Percentiles rank a stretch among this genome's conserved stretches.
Conservation (phyloP, 768 basidiomycete species). For the Nevesoporus exiguus region DNA sequence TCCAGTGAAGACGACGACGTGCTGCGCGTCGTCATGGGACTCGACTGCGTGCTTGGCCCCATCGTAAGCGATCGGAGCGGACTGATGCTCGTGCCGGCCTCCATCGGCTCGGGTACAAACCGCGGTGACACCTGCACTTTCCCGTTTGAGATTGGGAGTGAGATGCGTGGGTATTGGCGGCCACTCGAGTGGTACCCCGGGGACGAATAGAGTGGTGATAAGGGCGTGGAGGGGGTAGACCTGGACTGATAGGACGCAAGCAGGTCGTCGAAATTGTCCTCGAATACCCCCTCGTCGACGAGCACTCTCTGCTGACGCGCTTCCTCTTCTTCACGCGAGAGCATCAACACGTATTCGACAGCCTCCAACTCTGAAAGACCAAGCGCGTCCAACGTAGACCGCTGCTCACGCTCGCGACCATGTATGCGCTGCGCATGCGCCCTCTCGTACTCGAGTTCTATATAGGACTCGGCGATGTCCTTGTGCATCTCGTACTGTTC, state of each 20-base stretch:
- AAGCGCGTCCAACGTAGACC: slow-evolving; percentile 51
- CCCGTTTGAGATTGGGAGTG: slow-evolving; percentile 36
- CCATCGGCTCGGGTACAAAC: slow-evolving; percentile 49
- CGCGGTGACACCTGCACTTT: slow-evolving; percentile 58
- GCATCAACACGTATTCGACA: slow-evolving; percentile 78
- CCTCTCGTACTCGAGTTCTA: slow-evolving; percentile 50
- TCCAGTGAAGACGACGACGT: slow-evolving; percentile 24
- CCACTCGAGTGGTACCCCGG: slow-evolving; percentile 18
- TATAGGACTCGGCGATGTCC: slow-evolving; percentile 57
- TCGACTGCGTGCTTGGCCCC: slow-evolving; percentile 3
- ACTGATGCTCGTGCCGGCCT: slow-evolving; percentile 43
- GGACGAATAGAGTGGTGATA: slow-evolving; percentile 15
- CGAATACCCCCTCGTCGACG: slow-evolving; percentile 56
- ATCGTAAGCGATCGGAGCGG: slow-evolving; percentile 18
- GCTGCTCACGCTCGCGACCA: slow-evolving; percentile 56
- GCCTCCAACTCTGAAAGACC: slow-evolving; percentile 74
- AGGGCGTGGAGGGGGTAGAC: slow-evolving; percentile 6
- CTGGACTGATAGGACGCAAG: slow-evolving; percentile 17
- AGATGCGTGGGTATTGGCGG: slow-evolving; percentile 29
- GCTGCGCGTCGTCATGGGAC: slow-evolving; percentile 9
- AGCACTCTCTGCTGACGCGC: slow-evolving; percentile 9
- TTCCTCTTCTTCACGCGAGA: slow-evolving; percentile 72
- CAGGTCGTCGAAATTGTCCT: slow-evolving; percentile 40
- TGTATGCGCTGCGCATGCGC: slow-evolving; percentile 34
- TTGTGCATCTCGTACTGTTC: slow-evolving; percentile 63